A percentile compares a stretch with the other conserved stretches of the same genome.
Conservation (phyloP, 352 stramenopile species). For the Pythium sukuiense region DNA sequence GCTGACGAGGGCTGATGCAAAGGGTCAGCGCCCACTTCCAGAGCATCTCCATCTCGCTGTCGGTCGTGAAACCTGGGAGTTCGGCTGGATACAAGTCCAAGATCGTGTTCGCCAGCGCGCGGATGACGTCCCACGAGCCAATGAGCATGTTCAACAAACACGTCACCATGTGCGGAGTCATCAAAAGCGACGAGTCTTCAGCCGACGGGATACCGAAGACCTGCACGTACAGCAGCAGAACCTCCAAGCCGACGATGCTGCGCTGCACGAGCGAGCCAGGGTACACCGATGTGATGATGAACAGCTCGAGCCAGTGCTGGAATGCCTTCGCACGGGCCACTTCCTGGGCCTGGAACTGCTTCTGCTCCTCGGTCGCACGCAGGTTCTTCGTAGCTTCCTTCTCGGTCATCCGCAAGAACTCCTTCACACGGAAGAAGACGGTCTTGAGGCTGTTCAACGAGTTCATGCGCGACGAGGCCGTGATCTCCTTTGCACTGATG, state of each 20-base stretch:
- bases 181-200: conserved; percentile 32
- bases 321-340: conserved; percentile 46
- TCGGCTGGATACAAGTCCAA: conserved; percentile 68
- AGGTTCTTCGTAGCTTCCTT: conserved; percentile 30
- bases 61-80: conserved; percentile 57
- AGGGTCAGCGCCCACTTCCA: conserved; percentile 73
- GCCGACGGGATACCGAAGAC: conserved; percentile 53
- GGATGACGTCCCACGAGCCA: conserved; percentile 78
- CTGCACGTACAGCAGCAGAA: conserved; percentile 70
- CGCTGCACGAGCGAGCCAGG: conserved; percentile 65
- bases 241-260: conserved; percentile 68
- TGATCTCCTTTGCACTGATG: conserved; percentile 75
- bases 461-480: conserved; percentile 63
- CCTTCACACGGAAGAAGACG: conserved; percentile 74
- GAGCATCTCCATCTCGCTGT: conserved; percentile 40
- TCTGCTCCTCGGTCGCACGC: conserved; percentile 8
- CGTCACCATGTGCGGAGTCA: conserved; percentile 65
- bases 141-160: conserved; percentile 77
- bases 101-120: conserved; percentile 62
- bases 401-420: conserved; percentile 52
- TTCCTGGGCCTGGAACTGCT: conserved; percentile 31
- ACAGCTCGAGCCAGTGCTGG: conserved; percentile 66
- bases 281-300: conserved; percentile 65
- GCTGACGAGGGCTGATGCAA: conserved; percentile 69
- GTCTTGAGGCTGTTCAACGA: conserved; percentile 74